These are phyloP conservation scores for Leccinum solheimii DNA, from an alignment of 1,284 basidiomycete species.

Conservation along the genomic window DNA sequence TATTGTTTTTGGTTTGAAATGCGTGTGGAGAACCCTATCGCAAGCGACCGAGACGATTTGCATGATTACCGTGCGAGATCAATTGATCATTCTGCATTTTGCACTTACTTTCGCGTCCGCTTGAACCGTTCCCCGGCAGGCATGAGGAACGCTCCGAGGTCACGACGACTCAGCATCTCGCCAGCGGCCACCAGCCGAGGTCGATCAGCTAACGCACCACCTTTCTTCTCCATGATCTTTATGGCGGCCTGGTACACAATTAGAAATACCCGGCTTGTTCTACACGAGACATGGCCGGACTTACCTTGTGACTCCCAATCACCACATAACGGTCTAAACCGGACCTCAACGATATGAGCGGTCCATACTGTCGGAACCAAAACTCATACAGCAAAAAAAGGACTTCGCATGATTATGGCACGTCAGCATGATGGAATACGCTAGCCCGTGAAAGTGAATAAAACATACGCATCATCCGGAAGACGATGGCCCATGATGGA, in stretches of 20 bases:
- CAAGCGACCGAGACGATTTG: neutral
- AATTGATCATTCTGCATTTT: neutral
- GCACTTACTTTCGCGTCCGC: constrained; percentile 3
- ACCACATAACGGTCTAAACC: constrained; percentile 11
- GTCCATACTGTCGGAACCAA: constrained; percentile 14
- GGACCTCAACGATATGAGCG: constrained; percentile 11
- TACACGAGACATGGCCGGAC: neutral
- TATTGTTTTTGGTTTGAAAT: neutral
- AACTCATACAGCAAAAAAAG: constrained; percentile 3
- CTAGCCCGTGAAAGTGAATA: neutral
- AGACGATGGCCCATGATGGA: constrained; percentile 7
- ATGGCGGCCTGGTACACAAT: constrained; percentile 12
- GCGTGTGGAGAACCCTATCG: neutral
- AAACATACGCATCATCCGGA: constrained; percentile 5
- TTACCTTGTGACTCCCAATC: constrained; percentile 15
- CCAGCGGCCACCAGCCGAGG: constrained; percentile 7
- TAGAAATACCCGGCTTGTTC: neutral
- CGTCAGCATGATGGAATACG: neutral
- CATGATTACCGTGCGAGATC: neutral
- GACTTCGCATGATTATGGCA: neutral
- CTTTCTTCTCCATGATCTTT: constrained; percentile 17
- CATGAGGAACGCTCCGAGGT: neutral
- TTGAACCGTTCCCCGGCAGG: constrained; percentile 5
- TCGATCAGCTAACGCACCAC: neutral
- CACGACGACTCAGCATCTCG: constrained; percentile 1